Evolutionary conservation across 257 asterid genomes (phyloP).

Genomic region (Jacaranda mimosifolia): DNA sequence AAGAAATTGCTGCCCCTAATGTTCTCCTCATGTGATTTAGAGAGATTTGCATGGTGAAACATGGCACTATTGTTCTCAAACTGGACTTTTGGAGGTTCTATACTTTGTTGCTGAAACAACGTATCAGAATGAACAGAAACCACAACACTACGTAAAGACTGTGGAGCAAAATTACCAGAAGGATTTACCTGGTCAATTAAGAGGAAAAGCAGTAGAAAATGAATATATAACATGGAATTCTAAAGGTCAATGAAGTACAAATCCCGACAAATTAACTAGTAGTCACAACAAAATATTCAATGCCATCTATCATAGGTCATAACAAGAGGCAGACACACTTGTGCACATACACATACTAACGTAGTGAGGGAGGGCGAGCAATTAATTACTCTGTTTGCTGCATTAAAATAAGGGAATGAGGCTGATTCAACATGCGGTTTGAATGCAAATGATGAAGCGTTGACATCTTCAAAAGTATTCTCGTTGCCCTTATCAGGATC

Average conservation of each 20-base stretch:
- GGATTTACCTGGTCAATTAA: conserved; percentile 44
- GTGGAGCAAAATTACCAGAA: conserved; percentile 47
- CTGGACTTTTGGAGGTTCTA: conserved; percentile 41
- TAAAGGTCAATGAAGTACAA: not conserved
- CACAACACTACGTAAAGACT: conserved; percentile 51
- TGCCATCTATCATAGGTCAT: not conserved
- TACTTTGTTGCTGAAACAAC: conserved; percentile 31
- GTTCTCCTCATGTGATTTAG: conserved; percentile 47
- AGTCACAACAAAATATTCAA: not conserved
- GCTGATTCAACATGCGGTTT: conserved; percentile 60
- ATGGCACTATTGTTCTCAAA: conserved; percentile 30
- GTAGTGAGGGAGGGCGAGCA: conserved; percentile 22
- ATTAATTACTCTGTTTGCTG: conserved; percentile 58
- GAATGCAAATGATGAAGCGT: conserved; percentile 72
- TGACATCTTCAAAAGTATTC: conserved; percentile 52
- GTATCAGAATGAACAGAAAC: conserved; percentile 50
- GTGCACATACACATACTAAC: not conserved
- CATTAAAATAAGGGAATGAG: conserved; percentile 47
- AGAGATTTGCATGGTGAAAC: conserved; percentile 52
- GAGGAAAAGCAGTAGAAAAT: conserved; percentile 25
- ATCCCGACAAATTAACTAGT: not conserved
- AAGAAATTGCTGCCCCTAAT: conserved; percentile 40
- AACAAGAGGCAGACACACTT: not conserved
- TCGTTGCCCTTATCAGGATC: conserved; percentile 62
- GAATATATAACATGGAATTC: conserved; percentile 3